Evolutionary conservation across 257 asterid genomes (phyloP), one percentile per base, ranked within the genome.

Genomic region (Scutellaria barbata): DNA sequence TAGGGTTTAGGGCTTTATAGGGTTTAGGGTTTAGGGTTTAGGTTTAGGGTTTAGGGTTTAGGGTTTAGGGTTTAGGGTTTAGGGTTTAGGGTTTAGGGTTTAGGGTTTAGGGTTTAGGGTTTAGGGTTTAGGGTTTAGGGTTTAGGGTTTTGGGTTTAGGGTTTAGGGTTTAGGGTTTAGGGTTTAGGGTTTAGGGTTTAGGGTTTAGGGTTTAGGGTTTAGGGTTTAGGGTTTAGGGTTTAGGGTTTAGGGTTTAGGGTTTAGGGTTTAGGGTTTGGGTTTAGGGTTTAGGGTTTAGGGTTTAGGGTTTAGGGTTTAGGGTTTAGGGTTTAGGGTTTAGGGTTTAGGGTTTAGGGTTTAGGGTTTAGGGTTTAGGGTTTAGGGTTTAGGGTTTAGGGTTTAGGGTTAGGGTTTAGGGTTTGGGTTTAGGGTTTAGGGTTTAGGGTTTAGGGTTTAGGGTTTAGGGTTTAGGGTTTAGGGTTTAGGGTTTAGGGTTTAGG

Each of bases 371-470:
- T 48, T 48, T 12, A 48, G 18, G 55, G 55, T 43, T 74, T 45
- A 25, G 68, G 78, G 73, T 55, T 74, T 56, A 43, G 73, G 73
- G 62, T 55, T 53, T 45, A 42, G 18, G 55, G 55, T 48, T 48
- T 48, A n/a, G 68, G 77, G 45, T 39, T 59, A 7, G 9, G 60
- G 72, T 66, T 30, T 1, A 11, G 72, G 47, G 39, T 74, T n/a
- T 1, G 67, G 73, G 64, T 57, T 74, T 35, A 17, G 63, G 73
- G 51, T 53, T 73, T 1, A 14, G 67, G 76, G 60, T 46, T 71
- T 22, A 14, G 65, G 69, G 57, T 65, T 64, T 10, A 56, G 78
- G 79, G 50, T 75, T 75, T 20, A 48, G 79, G 69, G 41, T 52
- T 68, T 18, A 37, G 79, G 68, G 68, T 74, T 56, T 33, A 67